Conservation (phyloP, 176 grass and related monocot species). For the Hyparrhenia diplandra region DNA sequence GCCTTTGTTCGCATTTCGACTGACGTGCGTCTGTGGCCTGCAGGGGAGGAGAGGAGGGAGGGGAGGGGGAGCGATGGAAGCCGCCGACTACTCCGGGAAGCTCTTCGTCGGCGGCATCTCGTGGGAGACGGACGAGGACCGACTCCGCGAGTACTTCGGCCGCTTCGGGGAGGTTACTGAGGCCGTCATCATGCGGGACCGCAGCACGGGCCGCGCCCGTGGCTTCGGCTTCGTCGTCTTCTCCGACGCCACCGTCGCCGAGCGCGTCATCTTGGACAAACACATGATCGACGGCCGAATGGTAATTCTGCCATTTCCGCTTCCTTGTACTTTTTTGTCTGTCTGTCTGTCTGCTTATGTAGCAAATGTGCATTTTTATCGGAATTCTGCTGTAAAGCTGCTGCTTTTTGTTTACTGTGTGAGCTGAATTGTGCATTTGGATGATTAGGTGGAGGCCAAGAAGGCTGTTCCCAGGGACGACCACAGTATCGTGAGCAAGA, state of each 20-base stretch:
- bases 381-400: conserved; percentile 8
- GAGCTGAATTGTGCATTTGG: conserved; percentile 19
- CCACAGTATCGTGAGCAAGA: conserved; percentile 68
- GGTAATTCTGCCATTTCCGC: conserved; percentile 35
- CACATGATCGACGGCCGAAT: conserved; percentile 92
- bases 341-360: not conserved
- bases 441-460: conserved; percentile 81
- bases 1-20: conserved; percentile 34
- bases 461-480: conserved; percentile 90
- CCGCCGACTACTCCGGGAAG: conserved; percentile 60
- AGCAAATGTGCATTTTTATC: conserved; percentile 7
- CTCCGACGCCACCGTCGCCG: conserved; percentile 42
- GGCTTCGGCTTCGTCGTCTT: conserved; percentile 95
- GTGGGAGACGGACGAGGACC: conserved; percentile 86
- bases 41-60: conserved; percentile 18
- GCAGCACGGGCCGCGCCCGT: conserved; percentile 78
- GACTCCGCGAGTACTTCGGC: conserved; percentile 77
- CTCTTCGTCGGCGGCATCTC: conserved; percentile 96
- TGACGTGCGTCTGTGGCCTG: conserved; percentile 39
- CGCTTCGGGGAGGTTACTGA: conserved; percentile 83
- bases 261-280: conserved; percentile 75
- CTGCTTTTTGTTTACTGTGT: not conserved
- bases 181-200: conserved; percentile 84
- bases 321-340: not conserved
- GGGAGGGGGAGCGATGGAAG: conserved; percentile 59